Evolutionary conservation across 192 early-diverging fungal genomes (phyloP).

Genomic region (Rhizophagus clarus): DNA sequence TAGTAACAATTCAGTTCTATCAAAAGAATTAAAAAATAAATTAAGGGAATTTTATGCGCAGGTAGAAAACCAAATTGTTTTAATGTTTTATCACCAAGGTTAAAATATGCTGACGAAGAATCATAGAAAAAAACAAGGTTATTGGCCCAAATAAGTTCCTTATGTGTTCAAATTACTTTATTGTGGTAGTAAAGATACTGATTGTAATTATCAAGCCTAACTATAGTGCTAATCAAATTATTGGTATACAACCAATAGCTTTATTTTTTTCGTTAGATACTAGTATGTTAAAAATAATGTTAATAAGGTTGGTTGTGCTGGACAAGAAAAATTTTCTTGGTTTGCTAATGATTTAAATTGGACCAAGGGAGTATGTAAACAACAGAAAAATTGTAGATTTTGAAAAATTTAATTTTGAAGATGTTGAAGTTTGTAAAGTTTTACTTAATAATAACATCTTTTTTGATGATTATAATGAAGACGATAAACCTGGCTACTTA

Average conservation of each 20-base stretch:
- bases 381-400: neutral
- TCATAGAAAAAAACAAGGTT: neutral
- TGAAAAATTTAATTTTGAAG: neutral
- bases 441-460: neutral
- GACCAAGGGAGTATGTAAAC: neutral
- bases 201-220: neutral
- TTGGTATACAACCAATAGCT: conserved; percentile 1
- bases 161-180: conserved; percentile 8
- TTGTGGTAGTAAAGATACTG: neutral
- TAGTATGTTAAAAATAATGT: neutral
- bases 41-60: neutral
- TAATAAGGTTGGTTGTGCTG: neutral
- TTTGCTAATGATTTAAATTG: neutral
- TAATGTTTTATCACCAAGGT: too few species aligned
- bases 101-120: neutral
- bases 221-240: neutral
- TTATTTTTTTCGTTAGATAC: conserved; percentile 22
- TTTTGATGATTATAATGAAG: neutral
- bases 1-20: neutral
- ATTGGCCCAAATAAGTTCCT: neutral
- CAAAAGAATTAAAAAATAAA: conserved; percentile 24
- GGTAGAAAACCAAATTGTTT: neutral
- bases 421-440: neutral
- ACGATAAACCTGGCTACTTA: too few species aligned
- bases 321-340: neutral